Base-by-base conservation (phyloP, 2,329 filamentous ascomycete genomes). In the Monosporascus sp. region DNA sequence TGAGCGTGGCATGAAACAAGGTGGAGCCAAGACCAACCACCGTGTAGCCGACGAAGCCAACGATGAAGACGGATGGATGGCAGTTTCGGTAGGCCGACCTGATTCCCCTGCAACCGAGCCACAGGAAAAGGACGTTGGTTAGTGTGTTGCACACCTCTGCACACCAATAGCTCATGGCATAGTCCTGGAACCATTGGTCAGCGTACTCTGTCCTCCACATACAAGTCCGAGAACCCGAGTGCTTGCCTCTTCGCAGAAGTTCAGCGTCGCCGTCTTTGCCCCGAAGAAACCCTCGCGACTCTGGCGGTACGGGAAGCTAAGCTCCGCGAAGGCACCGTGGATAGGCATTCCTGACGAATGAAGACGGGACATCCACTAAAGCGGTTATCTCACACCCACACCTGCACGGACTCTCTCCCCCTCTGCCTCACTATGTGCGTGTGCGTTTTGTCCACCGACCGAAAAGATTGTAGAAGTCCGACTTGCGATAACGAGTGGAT, bases 121-220 rank as follows among this genome's bases (percentile, higher is more conserved):
- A 88, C 61, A 96, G 77, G 70, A 96, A 96, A 24, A 94, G 74
- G 3, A 88, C 68, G 68, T 96, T 96, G 37, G 90, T 96, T 35
- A 92, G 63, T 3, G 89, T 89, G 71, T 87, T 93, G 65, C 90
- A 81, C 46, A 92, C 83, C 66, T 92, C 89, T 37, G 89, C 89
- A 46, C 84, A 80, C 65, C 91, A 92, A 44, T 80, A 76, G 4
- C 87, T 91, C 38, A 86, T 83, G 58, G 90, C 88, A 82, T 91
- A 74, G 61, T 76, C 73, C 72, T 75, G 49, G 5, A 17, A 24
- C 25, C 27, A 20, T 25, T 27, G 52, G 54, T 63, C 24, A 60
- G 56, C 41, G 43, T 46, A 47, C 14, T 18, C 7, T 6, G 37
- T 37, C 41, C 22, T 44, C 18, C 18, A 20, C 22, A 6, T 11